Base-by-base conservation (phyloP, 176 grass and related monocot genomes). In the Carex pumila region DNA sequence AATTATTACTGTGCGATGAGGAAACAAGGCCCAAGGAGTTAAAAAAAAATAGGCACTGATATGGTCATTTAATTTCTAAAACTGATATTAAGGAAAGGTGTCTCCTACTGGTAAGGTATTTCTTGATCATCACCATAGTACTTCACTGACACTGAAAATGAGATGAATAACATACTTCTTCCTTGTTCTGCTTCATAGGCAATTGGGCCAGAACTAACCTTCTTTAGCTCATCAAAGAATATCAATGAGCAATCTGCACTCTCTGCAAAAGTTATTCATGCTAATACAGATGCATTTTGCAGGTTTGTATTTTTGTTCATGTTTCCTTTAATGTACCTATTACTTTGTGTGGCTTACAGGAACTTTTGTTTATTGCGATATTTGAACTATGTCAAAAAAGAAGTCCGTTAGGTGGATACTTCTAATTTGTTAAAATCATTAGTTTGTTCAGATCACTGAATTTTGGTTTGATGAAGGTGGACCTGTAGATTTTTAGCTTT, bases 191-290 rank as follows among this genome's bases (percentile, higher is more conserved):
- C 21, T 65, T 82, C 60, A 30, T 88, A 98, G 95, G 92, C 95
- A 63, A 94, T 98, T 90, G 95, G 95, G 72, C 92, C 92, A 82
- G 95, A 98, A 87, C 92, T 98, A 87, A 94, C 95, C 30, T 98
- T 98, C 84, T 94, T 94, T 77, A 98, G 89, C 60, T 90, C 92
- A 79, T 98, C 91, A 65, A 93, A 94, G 85, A 87, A 87, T 93
- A 86, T 88, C 45, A 87, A 85, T 83, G 91, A 89, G 83, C 90
- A 89, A 58, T 88, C 87, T 79, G 88, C 79, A 65, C 82, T 98
- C 19, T 94, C 92, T 59, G 92, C 89, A 53, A 98, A 97, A 57
- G 94, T 94, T 87, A 98, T 98, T 70, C 95, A 98, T 90, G 95
- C 95, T 31, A 88, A 87, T 54, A 88, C 92, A 71, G 92, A 98